Conservation (phyloP, 2,329 filamentous ascomycete species). For the Immersiporthe knoxdaviesiana region DNA sequence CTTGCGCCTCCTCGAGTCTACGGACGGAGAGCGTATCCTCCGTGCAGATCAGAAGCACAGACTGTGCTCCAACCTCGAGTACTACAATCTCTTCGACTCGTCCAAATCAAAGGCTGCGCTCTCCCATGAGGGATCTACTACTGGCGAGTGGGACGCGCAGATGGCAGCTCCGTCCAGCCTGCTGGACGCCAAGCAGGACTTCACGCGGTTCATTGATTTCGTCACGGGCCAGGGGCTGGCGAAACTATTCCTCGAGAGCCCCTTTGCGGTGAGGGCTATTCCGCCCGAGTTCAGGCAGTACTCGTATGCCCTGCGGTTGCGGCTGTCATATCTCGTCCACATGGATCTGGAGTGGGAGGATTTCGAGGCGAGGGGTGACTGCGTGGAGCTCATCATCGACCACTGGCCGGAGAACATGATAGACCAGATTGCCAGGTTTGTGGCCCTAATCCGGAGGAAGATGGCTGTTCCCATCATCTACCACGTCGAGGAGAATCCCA, state of each 20-base stretch:
- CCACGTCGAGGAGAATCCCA: constrained; percentile 56
- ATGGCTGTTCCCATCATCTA: constrained; percentile 61
- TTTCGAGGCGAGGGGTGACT: constrained; percentile 62
- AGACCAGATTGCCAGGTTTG: constrained; percentile 55
- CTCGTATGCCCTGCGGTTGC: constrained; percentile 66
- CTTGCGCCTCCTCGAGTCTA: constrained; percentile 57
- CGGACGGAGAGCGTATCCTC: constrained; percentile 60
- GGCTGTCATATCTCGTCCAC: constrained; percentile 60
- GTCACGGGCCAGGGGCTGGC: constrained; percentile 57
- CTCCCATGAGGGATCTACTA: constrained; percentile 29
- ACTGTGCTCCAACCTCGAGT: constrained; percentile 70
- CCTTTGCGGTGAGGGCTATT: constrained; percentile 62
- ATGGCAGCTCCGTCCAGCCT: constrained; percentile 57
- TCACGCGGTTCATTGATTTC: constrained; percentile 61
- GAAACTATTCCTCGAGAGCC: constrained; percentile 59
- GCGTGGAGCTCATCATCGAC: constrained; percentile 63
- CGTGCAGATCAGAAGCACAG: constrained; percentile 60
- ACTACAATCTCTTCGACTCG: constrained; percentile 65
- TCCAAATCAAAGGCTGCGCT: constrained; percentile 39
- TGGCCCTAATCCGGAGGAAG: constrained; percentile 60
- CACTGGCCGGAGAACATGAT: constrained; percentile 55
- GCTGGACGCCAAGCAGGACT: constrained; percentile 63
- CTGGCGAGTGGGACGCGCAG: constrained; percentile 31
- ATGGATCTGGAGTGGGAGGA: constrained; percentile 54
- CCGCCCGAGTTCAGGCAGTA: constrained; percentile 60